Percentiles rank a stretch among this genome's conserved stretches.
These are phyloP conservation scores for Trametes sanguinea DNA, from an alignment of 768 basidiomycete genomes.

Conservation along the genomic window DNA sequence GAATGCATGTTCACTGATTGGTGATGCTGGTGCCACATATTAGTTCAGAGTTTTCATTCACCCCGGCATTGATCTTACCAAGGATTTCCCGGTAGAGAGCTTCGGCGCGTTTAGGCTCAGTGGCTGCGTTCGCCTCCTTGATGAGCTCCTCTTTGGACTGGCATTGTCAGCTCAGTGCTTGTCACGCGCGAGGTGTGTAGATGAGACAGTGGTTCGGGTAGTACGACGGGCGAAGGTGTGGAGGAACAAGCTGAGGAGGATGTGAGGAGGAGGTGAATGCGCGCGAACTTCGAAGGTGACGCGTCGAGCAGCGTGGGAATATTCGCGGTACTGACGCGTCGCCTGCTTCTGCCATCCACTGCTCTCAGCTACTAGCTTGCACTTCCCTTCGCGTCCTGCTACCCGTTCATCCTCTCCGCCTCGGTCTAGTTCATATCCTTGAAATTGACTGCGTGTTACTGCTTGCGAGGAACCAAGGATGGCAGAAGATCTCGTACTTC, in stretches of 20 bases:
- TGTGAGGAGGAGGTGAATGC: not conserved
- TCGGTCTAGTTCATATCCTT: not conserved
- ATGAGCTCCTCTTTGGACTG: constrained; percentile 48
- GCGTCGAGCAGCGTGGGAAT: constrained; percentile 37
- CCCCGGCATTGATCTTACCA: constrained; percentile 28
- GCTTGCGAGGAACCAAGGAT: constrained; percentile 38
- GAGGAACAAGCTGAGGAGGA: too few relatives aligned
- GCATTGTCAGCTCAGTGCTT: constrained; percentile 8
- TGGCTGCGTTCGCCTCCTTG: constrained; percentile 54
- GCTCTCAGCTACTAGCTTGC: not conserved
- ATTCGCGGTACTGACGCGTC: constrained; percentile 38
- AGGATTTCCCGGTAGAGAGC: constrained; percentile 75
- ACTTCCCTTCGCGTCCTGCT: constrained; percentile 7
- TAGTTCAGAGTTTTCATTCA: not conserved
- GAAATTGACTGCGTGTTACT: not conserved
- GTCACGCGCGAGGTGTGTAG: too few relatives aligned
- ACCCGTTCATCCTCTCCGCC: not conserved
- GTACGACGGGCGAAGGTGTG: too few relatives aligned
- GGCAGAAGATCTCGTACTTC: constrained; percentile 83
- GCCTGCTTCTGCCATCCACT: constrained; percentile 10
- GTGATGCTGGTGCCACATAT: constrained; percentile 1
- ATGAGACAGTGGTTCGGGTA: too few relatives aligned
- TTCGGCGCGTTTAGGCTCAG: constrained; percentile 66
- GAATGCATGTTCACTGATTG: constrained; percentile 18
- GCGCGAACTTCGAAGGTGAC: constrained; percentile 32